Base-by-base conservation (phyloP, 108 stramenopile genomes). In the Bacterosira constricta region DNA sequence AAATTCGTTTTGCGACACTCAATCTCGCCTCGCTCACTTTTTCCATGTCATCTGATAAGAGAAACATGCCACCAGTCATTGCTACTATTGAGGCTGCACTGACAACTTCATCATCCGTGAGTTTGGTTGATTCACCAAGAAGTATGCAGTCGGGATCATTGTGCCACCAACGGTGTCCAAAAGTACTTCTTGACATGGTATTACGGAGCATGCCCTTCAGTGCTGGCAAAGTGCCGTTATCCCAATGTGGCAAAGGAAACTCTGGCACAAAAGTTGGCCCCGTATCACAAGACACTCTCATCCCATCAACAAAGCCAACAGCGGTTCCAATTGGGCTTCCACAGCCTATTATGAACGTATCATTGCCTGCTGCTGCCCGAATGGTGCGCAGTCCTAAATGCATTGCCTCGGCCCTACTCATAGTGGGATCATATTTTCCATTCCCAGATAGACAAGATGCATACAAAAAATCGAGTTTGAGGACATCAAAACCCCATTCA, bases 71-170 rank as follows among this genome's bases (percentile, higher is more conserved):
- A 47, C 96, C 92, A 23, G 92, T 94, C 93, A 97, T 90, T 35
- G 90, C 96, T 13, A 94, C 85, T 29, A 95, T 78, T 10, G 96
- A 90, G 15, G 93, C 92, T 21, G 93, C 92, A 63, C 89, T 90
- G 13, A 87, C 76, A 11, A 97, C 90, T 83, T 97, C 96, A 15
- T 73, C 76, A 53, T 92, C 81, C 9, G 88, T 89, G 27, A 96
- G 68, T 39, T 87, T 86, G 7, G 95, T 95, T n/a, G 80, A 87
- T 41, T 95, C 82, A 41, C 97, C 91, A 3, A 97, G 73, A 26
- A 97, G 61, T 11, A 97, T 58, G 70, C 97, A 97, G 69, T 97
- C 97, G 6, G 97, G 97, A 85, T 97, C 96, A 70, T 97, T 97
- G 58, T 91, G 89, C 96, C 96, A 96, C 90, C 89, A 96, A 30